Evolutionary conservation across 202 grass and related monocot species (phyloP).

Genomic region (Schoenoplectus triqueter): DNA sequence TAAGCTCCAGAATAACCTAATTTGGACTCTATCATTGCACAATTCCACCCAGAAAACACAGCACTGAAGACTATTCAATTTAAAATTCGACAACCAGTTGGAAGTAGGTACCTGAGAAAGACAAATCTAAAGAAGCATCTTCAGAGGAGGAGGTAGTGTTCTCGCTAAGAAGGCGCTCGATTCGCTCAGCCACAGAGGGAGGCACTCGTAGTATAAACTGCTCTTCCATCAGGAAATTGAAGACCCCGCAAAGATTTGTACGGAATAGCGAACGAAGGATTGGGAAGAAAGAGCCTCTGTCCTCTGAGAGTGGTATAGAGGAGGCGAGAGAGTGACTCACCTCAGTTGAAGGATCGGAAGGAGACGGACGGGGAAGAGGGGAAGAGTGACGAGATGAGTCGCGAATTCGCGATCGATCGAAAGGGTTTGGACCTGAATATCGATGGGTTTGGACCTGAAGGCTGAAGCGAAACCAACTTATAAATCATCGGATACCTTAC

Average conservation of each 20-base stretch:
- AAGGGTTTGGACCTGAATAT: neutral
- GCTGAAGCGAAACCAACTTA: too few relatives aligned
- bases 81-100: conserved; percentile 9
- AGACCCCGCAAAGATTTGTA: neutral
- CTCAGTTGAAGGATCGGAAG: neutral
- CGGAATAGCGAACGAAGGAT: neutral
- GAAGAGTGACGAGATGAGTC: neutral
- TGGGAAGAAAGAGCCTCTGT: neutral
- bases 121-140: conserved; percentile 73
- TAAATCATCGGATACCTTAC: too few relatives aligned
- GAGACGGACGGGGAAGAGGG: neutral
- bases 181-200: conserved; percentile 73
- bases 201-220: conserved; percentile 90
- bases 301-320: neutral
- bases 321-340: neutral
- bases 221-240: conserved; percentile 63
- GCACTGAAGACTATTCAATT: conserved; percentile 13
- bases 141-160: conserved; percentile 57
- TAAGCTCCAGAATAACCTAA: neutral
- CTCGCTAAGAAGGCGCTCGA: conserved; percentile 78
- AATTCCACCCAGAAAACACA: conserved; percentile 29
- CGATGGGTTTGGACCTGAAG: too few relatives aligned
- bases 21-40: neutral
- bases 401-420: neutral
- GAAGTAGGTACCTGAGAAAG: conserved; percentile 64